These are phyloP conservation scores for Aeschynomene evenia DNA, from an alignment of 306 rosid species.

Conservation along the genomic window DNA sequence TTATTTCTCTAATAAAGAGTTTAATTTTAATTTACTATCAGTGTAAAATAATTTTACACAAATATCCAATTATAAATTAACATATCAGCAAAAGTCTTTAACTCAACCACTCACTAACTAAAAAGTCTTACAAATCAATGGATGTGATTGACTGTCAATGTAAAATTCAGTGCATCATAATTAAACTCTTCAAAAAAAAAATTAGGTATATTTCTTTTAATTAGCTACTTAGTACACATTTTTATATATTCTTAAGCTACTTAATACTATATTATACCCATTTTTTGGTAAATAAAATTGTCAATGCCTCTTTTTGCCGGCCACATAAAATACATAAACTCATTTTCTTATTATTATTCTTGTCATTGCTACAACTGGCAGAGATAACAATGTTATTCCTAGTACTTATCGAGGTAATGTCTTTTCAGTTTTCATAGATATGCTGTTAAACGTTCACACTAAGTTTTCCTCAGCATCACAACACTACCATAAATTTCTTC, in stretches of 20 bases:
- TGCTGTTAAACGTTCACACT: conserved; percentile 10
- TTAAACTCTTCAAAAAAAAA: too few species aligned
- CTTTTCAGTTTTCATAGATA: conserved; percentile 21
- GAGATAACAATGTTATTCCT: conserved; percentile 38
- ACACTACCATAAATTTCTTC: not conserved
- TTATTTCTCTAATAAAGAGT: not conserved
- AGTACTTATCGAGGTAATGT: conserved; percentile 24
- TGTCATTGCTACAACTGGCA: conserved; percentile 13
- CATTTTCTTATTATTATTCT: not conserved
- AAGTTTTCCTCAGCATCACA: conserved; percentile 10
- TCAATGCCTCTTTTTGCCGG: conserved; percentile 33
- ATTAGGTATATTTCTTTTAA: conserved; percentile 5
- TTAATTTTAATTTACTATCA: too few species aligned
- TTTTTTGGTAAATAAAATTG: not conserved
- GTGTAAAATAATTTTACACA: too few species aligned
- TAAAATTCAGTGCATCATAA: too few species aligned
- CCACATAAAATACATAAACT: conserved; percentile 23
- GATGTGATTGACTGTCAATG: too few species aligned
- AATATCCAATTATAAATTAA: too few species aligned
- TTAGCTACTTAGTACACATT: too few species aligned
- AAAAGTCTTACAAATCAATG: too few species aligned
- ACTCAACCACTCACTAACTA: too few species aligned
- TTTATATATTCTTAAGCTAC: not conserved
- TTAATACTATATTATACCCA: not conserved
- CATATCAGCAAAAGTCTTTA: too few species aligned